Evolutionary conservation across 2,329 filamentous ascomycete genomes (phyloP).

Genomic region (Tolypocladium ovalisporum): DNA sequence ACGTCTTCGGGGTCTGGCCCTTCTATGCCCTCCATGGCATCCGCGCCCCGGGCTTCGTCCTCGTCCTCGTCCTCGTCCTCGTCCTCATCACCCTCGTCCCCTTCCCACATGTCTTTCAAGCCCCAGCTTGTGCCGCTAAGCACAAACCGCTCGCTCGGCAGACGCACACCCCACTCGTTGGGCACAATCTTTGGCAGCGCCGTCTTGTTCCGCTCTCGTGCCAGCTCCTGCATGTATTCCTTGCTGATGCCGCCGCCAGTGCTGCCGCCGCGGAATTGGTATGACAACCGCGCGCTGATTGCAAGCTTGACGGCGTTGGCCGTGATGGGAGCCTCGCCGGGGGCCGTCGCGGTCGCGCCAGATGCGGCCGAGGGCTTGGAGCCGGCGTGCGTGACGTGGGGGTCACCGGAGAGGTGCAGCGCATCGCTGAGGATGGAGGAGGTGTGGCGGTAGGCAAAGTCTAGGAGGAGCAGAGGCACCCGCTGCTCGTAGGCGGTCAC

Average conservation of each 20-base stretch:
- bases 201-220: constrained; percentile 57
- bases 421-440: constrained; percentile 61
- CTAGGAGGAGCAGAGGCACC: constrained; percentile 71
- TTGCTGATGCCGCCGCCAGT: constrained; percentile 50
- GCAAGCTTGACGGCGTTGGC: constrained; percentile 62
- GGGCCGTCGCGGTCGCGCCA: constrained; percentile 35
- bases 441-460: constrained; percentile 79
- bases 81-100: constrained; percentile 27
- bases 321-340: constrained; percentile 46
- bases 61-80: constrained; percentile 24
- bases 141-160: constrained; percentile 59
- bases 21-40: constrained; percentile 39
- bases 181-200: constrained; percentile 51
- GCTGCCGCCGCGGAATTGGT: constrained; percentile 53
- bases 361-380: constrained; percentile 36
- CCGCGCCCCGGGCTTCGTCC: constrained; percentile 25
- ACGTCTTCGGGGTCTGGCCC: constrained; percentile 28
- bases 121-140: constrained; percentile 57
- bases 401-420: constrained; percentile 57
- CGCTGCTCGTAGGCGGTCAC: constrained; percentile 73
- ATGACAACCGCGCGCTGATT: constrained; percentile 55
- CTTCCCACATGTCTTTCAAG: constrained; percentile 47
- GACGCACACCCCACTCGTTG: constrained; percentile 55
- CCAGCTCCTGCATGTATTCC: constrained; percentile 69
- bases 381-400: constrained; percentile 50